Percentiles rank a stretch among this genome's conserved stretches.
phyloP scores from a whole-genome alignment of 371 early-diverging fungal genomes.

The Mucor indicus region DNA sequence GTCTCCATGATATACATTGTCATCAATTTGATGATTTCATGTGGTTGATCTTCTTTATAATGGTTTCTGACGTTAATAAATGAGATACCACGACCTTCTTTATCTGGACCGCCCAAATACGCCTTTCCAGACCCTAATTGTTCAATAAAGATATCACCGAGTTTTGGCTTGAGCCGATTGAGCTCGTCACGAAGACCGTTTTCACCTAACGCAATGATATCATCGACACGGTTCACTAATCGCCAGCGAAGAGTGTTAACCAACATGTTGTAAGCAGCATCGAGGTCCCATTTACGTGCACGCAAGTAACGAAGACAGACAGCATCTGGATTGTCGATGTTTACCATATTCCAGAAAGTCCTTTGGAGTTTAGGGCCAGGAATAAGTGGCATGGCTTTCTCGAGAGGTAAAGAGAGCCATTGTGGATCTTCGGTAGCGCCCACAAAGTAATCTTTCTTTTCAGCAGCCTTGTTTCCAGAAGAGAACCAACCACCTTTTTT shows the following conservation, averaged over 20 bases:
- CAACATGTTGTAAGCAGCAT: conserved; percentile 64
- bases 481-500: conserved; percentile 32
- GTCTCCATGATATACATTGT: conserved; percentile 86
- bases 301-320: conserved; percentile 68
- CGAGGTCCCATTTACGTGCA: conserved; percentile 77
- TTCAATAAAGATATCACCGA: conserved; percentile 34
- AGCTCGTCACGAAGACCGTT: conserved; percentile 36
- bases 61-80: conserved; percentile 62
- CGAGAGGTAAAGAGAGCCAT: conserved; percentile 36
- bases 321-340: conserved; percentile 67
- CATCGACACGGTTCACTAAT: conserved; percentile 48
- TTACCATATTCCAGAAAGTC: conserved; percentile 55
- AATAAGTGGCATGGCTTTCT: conserved; percentile 36
- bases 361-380: conserved; percentile 29
- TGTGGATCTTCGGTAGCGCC: conserved; percentile 42
- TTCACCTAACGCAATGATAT: conserved; percentile 61
- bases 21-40: conserved; percentile 54
- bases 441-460: conserved; percentile 46
- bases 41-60: conserved; percentile 50
- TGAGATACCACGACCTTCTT: conserved; percentile 54
- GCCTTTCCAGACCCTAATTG: conserved; percentile 57
- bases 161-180: conserved; percentile 43
- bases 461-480: conserved; percentile 30
- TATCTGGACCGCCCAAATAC: conserved; percentile 59
- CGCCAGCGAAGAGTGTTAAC: conserved; percentile 66